Conservation (phyloP, 176 grass and related monocot species). For the Rhynchospora tenuis region DNA sequence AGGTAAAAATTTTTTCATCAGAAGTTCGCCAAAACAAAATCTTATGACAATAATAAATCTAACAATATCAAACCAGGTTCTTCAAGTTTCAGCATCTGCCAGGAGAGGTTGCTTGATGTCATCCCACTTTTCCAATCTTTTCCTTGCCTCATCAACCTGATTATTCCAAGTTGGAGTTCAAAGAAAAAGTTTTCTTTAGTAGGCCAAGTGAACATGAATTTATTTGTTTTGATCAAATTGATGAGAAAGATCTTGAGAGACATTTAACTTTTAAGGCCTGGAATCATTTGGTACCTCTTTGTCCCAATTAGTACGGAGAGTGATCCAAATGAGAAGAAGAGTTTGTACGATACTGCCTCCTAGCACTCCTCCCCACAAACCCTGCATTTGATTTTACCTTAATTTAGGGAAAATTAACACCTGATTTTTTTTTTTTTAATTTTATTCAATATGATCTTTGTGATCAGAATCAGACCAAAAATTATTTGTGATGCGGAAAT, state of each 20-base stretch:
- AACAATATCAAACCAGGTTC: not conserved
- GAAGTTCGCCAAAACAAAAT: not conserved
- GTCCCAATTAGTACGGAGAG: conserved; percentile 73
- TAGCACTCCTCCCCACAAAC: conserved; percentile 84
- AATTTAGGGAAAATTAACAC: not conserved
- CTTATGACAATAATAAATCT: not conserved
- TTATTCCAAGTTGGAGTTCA: not conserved
- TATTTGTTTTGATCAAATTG: not conserved
- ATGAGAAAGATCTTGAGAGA: not conserved
- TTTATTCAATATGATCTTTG: not conserved
- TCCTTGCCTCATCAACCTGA: conserved; percentile 50
- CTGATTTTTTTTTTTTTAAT: not conserved
- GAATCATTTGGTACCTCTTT: conserved; percentile 51
- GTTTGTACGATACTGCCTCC: conserved; percentile 67
- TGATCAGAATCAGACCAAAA: not conserved
- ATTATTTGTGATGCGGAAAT: not conserved
- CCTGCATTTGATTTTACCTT: conserved; percentile 32
- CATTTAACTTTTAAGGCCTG: not conserved
- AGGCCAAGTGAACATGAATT: not conserved
- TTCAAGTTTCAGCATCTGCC: conserved; percentile 26
- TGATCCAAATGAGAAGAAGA: conserved; percentile 67
- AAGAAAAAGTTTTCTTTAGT: not conserved
- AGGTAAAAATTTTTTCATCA: not conserved
- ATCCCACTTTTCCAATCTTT: conserved; percentile 70
- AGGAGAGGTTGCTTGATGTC: conserved; percentile 45